Conservation (phyloP, 2,329 filamentous ascomycete species). For the Cladophialophora yegresii region DNA sequence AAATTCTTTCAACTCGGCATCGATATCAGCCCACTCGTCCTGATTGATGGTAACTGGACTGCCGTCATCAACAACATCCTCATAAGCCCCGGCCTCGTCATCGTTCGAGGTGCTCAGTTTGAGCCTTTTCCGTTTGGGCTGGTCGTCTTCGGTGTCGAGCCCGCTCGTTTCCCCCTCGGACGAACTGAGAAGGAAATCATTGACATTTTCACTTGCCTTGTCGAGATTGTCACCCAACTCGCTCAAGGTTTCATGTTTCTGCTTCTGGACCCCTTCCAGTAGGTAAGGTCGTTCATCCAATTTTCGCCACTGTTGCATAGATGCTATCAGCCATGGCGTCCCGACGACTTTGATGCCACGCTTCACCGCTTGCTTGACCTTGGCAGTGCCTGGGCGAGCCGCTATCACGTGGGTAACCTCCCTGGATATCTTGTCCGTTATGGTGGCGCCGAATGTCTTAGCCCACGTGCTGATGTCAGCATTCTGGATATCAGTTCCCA, state of each 20-base stretch:
- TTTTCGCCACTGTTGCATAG: conserved; percentile 78
- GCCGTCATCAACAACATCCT: conserved; percentile 37
- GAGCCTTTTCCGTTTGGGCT: conserved; percentile 32
- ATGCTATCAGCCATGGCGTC: conserved; percentile 84
- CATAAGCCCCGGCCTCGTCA: conserved; percentile 49
- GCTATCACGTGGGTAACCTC: conserved; percentile 56
- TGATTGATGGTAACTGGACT: conserved; percentile 58
- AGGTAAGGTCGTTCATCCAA: conserved; percentile 77
- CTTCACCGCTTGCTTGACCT: conserved; percentile 82
- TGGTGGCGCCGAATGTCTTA: conserved; percentile 74
- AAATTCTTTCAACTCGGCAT: conserved; percentile 76
- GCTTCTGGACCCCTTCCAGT: conserved; percentile 62
- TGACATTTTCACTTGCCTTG: conserved; percentile 44
- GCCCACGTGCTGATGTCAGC: conserved; percentile 89
- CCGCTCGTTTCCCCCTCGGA: conserved; percentile 42
- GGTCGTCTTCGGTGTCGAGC: conserved; percentile 32
- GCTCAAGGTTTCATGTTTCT: conserved; percentile 40
- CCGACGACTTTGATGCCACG: conserved; percentile 88
- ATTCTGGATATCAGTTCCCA: conserved; percentile 74
- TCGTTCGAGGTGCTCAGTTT: conserved; percentile 42
- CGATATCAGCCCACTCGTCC: conserved; percentile 64
- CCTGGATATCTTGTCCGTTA: conserved; percentile 50
- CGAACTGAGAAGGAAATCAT: conserved; percentile 40
- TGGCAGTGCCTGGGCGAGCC: conserved; percentile 73
- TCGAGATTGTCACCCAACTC: conserved; percentile 43